Base-by-base conservation (phyloP, 495 filamentous ascomycete genomes). In the Penicillium manginii region DNA sequence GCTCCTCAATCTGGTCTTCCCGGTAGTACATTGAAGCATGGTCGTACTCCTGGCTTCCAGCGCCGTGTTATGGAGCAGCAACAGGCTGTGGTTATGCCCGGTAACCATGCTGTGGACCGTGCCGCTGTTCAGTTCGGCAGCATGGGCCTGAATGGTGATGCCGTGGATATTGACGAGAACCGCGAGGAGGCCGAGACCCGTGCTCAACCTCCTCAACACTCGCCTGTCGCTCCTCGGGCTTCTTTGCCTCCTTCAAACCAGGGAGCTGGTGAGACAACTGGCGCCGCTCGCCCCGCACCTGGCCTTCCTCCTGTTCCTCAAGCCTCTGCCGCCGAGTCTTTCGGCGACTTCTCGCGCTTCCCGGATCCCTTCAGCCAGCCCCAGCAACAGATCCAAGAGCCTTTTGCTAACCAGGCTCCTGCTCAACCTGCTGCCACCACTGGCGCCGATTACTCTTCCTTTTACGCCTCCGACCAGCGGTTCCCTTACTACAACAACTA, bases 21-120 rank as follows among this genome's bases (percentile, higher is more conserved):
- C 18, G 79, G 89, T 7, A 87, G 84, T 45, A 90, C 91, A 11
- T 78, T 87, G 63, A 96, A 93, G 75, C 90, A 92, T 18, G 86
- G 88, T 42, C 86, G 93, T 45, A 86, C 87, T 26, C 82, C 91
- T 31, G 90, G 87, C 63, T 90, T 87, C 66, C 86, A 93, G 68
- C 86, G 93, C 26, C 87, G 91, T 60, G 83, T 96, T 42, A 81
- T 96, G 64, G 92, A 97, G 60, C 94, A 99, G 67, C 92, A 93
- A 68, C 96, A 99, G 72, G 91, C 93, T 17, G 94, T 99, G 35
- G 90, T 97, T 50, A 98, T 99, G 94, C 94, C 94, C 31, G 92
- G 91, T n/a, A 97, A 97, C 73, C 92, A 96, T 64, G 92, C 92
- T 39, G 91, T 98, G 9, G 92, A 97, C 69, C 87, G 91, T 52